phyloP scores from a whole-genome alignment of 2,329 filamentous ascomycete species.

The Diaporthe ampelina region DNA sequence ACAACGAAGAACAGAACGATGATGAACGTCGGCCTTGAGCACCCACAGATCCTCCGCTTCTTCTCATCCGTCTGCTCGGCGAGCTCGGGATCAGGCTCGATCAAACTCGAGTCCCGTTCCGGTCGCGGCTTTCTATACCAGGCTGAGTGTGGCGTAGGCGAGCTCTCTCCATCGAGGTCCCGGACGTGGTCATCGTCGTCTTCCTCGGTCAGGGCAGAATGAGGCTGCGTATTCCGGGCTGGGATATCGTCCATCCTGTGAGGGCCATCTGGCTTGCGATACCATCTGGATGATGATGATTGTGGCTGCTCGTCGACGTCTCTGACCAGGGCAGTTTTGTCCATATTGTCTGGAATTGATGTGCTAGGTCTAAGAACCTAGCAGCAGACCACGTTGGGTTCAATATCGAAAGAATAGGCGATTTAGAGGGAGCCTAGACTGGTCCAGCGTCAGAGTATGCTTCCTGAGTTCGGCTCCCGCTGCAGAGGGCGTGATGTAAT shows the following conservation, averaged over 20 bases:
- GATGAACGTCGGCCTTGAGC: slow-evolving; percentile 33
- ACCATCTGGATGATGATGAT: slow-evolving; percentile 20
- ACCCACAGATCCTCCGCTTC: slow-evolving; percentile 27
- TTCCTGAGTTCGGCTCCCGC: neutral
- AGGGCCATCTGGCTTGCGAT: slow-evolving; percentile 7
- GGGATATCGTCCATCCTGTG: neutral
- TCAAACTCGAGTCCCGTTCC: neutral
- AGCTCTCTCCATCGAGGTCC: slow-evolving; percentile 8
- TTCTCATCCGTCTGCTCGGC: slow-evolving; percentile 9
- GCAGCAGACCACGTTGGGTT: neutral
- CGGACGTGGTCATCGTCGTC: slow-evolving; percentile 31
- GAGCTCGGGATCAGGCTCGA: slow-evolving; percentile 3
- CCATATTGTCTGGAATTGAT: neutral
- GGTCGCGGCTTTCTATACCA: neutral
- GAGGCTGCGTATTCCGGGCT: neutral
- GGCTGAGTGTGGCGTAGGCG: neutral
- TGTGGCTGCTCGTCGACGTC: neutral
- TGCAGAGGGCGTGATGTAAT: slow-evolving; percentile 1
- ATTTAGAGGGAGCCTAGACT: slow-evolving; percentile 8
- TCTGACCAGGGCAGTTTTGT: neutral
- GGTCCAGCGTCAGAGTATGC: slow-evolving; percentile 4
- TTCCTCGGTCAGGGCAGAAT: neutral
- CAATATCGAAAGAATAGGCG: slow-evolving; percentile 7
- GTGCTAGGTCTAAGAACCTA: neutral
- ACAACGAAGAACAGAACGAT: slow-evolving; percentile 33